Evolutionary conservation across 1,284 basidiomycete genomes (phyloP).

Genomic region (Ustilago curta): DNA sequence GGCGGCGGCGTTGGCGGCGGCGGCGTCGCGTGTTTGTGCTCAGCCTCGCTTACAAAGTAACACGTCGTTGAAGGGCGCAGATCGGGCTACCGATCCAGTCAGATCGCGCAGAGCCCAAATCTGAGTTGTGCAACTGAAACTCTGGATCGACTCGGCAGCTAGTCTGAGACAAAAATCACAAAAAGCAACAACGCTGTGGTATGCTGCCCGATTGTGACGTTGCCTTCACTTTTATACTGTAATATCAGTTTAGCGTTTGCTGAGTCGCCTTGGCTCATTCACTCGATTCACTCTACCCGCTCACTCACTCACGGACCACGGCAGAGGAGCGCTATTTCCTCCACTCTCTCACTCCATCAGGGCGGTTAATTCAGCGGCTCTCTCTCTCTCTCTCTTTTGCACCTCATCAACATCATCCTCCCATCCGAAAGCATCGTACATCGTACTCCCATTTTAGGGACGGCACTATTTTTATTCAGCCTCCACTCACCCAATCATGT

Average conservation of each 20-base stretch:
- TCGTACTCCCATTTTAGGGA: background rate
- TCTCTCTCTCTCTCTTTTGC: background rate
- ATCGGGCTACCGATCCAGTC: background rate
- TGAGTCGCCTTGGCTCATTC: slow-evolving; percentile 4
- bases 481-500: slow-evolving; percentile 14
- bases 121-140: background rate
- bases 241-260: slow-evolving; percentile 6
- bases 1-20: too few relatives aligned
- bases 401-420: background rate
- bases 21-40: slow-evolving; percentile 14
- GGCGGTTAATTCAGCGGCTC: background rate
- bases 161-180: too few relatives aligned
- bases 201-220: slow-evolving; percentile 1
- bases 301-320: background rate
- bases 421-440: background rate
- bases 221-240: too few relatives aligned
- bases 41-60: slow-evolving; percentile 7
- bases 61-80: background rate
- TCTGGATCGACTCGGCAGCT: background rate
- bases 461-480: background rate
- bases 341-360: background rate
- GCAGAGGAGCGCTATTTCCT: background rate
- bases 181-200: background rate
- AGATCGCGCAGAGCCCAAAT: background rate
- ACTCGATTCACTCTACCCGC: background rate